Conservation (phyloP, 2,329 filamentous ascomycete species). For the Botrytis squamosa region DNA sequence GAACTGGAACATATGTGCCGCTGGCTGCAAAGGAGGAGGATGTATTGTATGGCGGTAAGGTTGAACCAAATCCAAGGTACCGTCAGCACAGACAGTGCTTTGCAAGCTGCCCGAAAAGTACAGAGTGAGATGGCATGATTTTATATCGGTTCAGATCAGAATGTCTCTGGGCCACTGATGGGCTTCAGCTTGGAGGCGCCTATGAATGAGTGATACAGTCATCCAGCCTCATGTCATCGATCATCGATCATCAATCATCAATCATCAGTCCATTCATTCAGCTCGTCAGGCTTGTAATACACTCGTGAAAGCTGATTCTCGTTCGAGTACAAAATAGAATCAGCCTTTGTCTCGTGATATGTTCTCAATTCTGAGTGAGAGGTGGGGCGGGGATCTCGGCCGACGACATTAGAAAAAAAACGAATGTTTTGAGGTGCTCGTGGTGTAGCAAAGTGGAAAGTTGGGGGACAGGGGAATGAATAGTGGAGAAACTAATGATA, state of each 20-base stretch:
- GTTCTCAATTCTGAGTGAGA: neutral
- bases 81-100: neutral
- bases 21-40: neutral
- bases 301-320: neutral
- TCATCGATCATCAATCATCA: neutral
- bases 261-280: neutral
- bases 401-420: neutral
- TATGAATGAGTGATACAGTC: neutral
- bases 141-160: neutral
- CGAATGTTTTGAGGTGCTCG: neutral
- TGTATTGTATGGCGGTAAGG: conserved; percentile 2
- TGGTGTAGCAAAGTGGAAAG: neutral
- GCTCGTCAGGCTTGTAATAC: neutral
- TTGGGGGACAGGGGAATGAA: neutral
- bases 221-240: neutral
- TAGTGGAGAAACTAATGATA: neutral
- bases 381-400: neutral
- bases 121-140: conserved; percentile 1
- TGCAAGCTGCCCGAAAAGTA: neutral
- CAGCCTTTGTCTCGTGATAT: neutral
- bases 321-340: neutral
- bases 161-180: neutral
- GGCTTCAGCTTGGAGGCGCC: neutral
- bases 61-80: conserved; percentile 7
- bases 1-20: neutral